phyloP scores from a whole-genome alignment of 331 rosid genomes.

The Acacia concinna region DNA sequence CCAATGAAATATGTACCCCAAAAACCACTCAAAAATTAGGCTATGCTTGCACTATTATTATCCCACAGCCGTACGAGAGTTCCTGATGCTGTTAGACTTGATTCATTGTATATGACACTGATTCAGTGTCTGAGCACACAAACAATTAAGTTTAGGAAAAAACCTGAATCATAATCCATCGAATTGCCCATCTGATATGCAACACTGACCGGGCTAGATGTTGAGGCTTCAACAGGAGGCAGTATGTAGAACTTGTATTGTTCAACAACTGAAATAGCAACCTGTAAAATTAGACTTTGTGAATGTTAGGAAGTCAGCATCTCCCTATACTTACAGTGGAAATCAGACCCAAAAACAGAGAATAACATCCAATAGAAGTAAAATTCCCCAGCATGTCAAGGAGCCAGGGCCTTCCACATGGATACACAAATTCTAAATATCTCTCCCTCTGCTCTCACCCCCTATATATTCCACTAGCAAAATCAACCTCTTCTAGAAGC shows the following conservation, averaged over 20 bases:
- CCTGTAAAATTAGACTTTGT: constrained; percentile 33
- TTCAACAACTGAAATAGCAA: constrained; percentile 34
- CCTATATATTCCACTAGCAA: not conserved
- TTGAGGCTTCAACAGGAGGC: constrained; percentile 39
- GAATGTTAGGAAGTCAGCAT: not conserved
- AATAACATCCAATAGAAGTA: not conserved
- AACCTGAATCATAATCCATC: constrained; percentile 47
- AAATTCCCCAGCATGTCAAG: not conserved
- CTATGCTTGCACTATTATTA: not conserved
- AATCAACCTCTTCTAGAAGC: not conserved
- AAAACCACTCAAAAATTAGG: constrained; percentile 16
- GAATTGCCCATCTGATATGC: constrained; percentile 38
- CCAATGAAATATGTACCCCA: constrained; percentile 8
- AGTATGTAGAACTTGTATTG: constrained; percentile 42
- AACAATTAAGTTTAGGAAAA: not conserved
- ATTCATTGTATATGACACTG: not conserved
- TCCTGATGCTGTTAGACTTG: not conserved
- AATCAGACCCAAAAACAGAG: not conserved
- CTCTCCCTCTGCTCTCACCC: not conserved
- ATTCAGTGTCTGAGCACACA: not conserved
- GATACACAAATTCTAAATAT: not conserved
- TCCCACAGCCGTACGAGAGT: not conserved
- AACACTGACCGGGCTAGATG: constrained; percentile 29
- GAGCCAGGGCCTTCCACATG: not conserved
- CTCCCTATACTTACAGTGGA: not conserved